Evolutionary conservation across 257 asterid genomes (phyloP), one percentile per base, ranked within the genome.

Genomic region (Scutellaria barbata): DNA sequence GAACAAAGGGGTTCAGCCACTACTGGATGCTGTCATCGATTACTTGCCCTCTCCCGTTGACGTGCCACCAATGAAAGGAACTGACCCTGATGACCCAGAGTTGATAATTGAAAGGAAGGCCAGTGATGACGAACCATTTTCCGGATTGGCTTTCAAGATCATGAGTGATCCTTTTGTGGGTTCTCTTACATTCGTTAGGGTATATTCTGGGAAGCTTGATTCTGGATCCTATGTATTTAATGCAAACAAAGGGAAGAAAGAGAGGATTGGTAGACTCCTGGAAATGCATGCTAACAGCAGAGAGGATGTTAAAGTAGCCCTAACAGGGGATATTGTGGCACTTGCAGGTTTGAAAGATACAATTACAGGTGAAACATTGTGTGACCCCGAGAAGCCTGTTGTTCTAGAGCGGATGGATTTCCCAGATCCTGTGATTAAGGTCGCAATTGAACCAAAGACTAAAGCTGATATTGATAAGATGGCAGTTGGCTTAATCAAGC

Each of bases 251-350:
- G 95, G 99, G 74, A 95, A 81, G 88, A 95, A 75, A 67, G 97
- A 95, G 85, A 87, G 98, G 78, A 92, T 92, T 18, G 98, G 98
- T 48, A 88, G 99, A 77, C 97, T 88, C 54, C 79, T 95, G 54
- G 97, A 95, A 83, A 92, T 92, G 98, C 99, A 95, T 18, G 97
- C 98, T 2, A 95, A 92, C 85, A 95, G 98, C 80, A 82, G 99
- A 78, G 99, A 92, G 74, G 99, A 95, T 18, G 65, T 87, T 42
- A 95, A 86, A 74, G 85, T 83, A 16, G 96, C 96, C 6, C 76
- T 92, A 39, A 81, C 98, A 13, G 96, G 99, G 14, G 99, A 95
- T 77, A 95, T 92, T 57, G 69, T 92, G n/a, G 99, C 99, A 40
- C 96, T 95, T 68, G 98, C 98, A 4, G 97, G 99, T 74, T 76